Percentiles rank a stretch among this genome's conserved stretches.
phyloP scores from a whole-genome alignment of 306 rosid genomes.

The Mimosa bimucronata region DNA sequence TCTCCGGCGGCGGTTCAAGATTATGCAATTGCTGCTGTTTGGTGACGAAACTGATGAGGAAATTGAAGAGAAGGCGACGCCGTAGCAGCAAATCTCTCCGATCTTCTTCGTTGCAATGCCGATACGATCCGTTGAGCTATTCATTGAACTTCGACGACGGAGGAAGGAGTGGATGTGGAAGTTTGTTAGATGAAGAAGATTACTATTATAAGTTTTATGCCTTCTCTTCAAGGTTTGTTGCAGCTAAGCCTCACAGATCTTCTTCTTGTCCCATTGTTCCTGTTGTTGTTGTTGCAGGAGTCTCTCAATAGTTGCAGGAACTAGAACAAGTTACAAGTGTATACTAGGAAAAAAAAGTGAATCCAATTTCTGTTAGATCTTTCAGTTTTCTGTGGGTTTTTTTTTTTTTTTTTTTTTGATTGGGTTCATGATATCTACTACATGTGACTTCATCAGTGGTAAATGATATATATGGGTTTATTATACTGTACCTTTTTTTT shows the following conservation, averaged over 20 bases:
- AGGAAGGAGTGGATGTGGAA: conserved; percentile 55
- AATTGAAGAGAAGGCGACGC: conserved; percentile 51
- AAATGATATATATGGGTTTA: background rate
- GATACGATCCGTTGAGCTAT: conserved; percentile 82
- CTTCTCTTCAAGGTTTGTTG: conserved; percentile 77
- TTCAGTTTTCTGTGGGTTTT: background rate
- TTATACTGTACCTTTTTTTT: background rate
- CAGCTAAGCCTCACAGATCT: conserved; percentile 55
- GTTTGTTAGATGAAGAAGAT: conserved; percentile 60
- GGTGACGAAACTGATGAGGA: conserved; percentile 60
- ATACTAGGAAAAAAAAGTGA: background rate
- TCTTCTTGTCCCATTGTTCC: conserved; percentile 41
- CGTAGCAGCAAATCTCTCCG: conserved; percentile 31
- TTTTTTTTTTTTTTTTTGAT: background rate
- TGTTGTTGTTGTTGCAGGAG: conserved; percentile 17
- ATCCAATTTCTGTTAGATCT: conserved; percentile 7
- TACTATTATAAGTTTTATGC: conserved; percentile 66
- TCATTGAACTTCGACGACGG: conserved; percentile 71
- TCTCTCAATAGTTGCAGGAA: conserved; percentile 36
- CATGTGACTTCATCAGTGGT: background rate
- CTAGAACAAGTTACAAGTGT: background rate
- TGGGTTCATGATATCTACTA: background rate
- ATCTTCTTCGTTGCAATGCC: conserved; percentile 53
- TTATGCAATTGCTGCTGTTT: conserved; percentile 50
- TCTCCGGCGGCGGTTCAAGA: background rate